A percentile compares a stretch with the other conserved stretches of the same genome.
phyloP scores from a whole-genome alignment of 2,329 filamentous ascomycete genomes.

The Cladophialophora yegresii region DNA sequence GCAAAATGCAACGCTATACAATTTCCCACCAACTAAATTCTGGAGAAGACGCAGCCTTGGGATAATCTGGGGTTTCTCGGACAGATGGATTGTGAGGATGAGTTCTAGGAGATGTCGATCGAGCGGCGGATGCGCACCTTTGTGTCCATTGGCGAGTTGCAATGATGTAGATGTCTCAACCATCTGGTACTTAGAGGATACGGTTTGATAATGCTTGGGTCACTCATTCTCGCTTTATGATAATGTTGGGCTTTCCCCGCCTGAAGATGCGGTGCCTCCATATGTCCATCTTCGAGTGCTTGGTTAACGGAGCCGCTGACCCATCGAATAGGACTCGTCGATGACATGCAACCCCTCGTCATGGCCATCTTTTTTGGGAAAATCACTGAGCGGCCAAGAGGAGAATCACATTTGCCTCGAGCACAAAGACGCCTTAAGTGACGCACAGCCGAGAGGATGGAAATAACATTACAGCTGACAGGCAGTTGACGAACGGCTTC shows the following conservation, averaged over 20 bases:
- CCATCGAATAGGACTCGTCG: neutral
- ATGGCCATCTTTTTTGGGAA: neutral
- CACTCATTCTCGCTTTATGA: neutral
- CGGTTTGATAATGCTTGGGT: constrained; percentile 9
- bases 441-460: neutral
- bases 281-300: neutral
- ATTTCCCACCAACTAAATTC: neutral
- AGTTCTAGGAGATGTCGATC: constrained; percentile 7
- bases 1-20: neutral
- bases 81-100: constrained; percentile 13
- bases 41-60: neutral
- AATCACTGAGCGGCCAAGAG: constrained; percentile 2
- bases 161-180: constrained; percentile 9
- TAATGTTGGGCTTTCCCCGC: neutral
- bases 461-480: neutral
- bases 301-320: neutral
- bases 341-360: neutral
- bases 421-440: neutral
- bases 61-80: constrained; percentile 7
- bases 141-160: neutral
- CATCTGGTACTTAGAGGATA: neutral
- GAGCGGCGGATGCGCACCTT: neutral
- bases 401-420: neutral
- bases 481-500: neutral
- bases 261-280: neutral